phyloP scores from a whole-genome alignment of 2,329 filamentous ascomycete genomes.

The Fusarium brachygibbosum region DNA sequence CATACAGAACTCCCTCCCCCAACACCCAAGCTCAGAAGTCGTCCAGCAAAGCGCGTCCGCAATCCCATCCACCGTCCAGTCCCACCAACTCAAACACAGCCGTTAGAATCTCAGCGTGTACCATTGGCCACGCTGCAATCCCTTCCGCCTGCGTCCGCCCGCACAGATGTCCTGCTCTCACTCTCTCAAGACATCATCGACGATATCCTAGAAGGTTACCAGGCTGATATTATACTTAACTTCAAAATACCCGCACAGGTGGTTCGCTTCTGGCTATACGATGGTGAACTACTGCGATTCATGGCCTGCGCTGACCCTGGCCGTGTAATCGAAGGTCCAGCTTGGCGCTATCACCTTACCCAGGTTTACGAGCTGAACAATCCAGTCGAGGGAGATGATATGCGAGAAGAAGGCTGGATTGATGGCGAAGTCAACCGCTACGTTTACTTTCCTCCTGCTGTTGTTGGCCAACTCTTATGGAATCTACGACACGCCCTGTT shows the following conservation, averaged over 20 bases:
- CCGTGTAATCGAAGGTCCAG: constrained; percentile 47
- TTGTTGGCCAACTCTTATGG: constrained; percentile 69
- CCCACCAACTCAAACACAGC: constrained; percentile 50
- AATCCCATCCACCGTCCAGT: constrained; percentile 48
- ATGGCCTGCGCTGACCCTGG: constrained; percentile 68
- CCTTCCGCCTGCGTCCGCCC: constrained; percentile 63
- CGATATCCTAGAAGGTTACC: constrained; percentile 63
- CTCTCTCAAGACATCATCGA: constrained; percentile 62
- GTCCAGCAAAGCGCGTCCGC: constrained; percentile 42
- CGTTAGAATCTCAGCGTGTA: constrained; percentile 63
- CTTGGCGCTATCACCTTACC: constrained; percentile 49
- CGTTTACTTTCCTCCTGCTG: constrained; percentile 67
- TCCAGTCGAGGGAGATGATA: constrained; percentile 64
- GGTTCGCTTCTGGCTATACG: constrained; percentile 73
- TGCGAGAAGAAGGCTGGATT: constrained; percentile 69
- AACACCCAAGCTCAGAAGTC: constrained; percentile 25
- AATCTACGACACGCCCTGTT: constrained; percentile 69
- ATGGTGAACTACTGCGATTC: constrained; percentile 67
- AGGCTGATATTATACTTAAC: constrained; percentile 68
- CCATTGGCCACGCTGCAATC: constrained; percentile 62
- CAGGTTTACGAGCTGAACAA: constrained; percentile 74
- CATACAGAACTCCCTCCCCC: constrained; percentile 37
- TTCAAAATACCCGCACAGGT: constrained; percentile 69
- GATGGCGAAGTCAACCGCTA: constrained; percentile 64
- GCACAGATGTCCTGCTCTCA: constrained; percentile 68